A percentile compares a stretch with the other conserved stretches of the same genome.
These are phyloP conservation scores for Lipomyces starkeyi DNA, from an alignment of 805 yeast genomes.

Conservation along the genomic window DNA sequence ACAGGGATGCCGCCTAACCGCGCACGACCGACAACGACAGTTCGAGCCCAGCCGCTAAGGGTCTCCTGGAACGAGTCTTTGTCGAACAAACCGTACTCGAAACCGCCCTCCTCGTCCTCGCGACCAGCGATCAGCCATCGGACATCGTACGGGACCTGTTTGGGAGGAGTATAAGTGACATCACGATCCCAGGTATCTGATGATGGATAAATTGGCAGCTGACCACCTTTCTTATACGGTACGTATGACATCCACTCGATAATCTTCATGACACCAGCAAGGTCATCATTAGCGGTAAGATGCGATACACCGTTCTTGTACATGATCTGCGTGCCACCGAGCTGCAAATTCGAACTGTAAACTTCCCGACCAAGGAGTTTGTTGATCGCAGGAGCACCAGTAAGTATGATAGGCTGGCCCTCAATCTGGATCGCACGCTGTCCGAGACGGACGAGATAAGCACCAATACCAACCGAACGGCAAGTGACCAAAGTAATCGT, in stretches of 20 bases:
- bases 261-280: constrained; percentile 94
- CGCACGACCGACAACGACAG: constrained; percentile 99
- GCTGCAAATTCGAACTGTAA: constrained; percentile 92
- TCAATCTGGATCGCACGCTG: constrained; percentile 99
- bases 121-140: constrained; percentile 94
- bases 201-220: constrained; percentile 85
- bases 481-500: constrained; percentile 99
- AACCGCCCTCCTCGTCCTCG: constrained; percentile 64
- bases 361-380: constrained; percentile 96
- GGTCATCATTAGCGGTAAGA: constrained; percentile 93
- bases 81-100: constrained; percentile 90
- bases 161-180: constrained; percentile 77
- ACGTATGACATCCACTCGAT: constrained; percentile 94
- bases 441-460: constrained; percentile 95
- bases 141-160: constrained; percentile 81
- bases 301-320: constrained; percentile 98
- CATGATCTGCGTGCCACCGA: constrained; percentile 99
- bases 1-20: constrained; percentile 98
- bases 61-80: constrained; percentile 94
- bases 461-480: constrained; percentile 99
- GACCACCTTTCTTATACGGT: constrained; percentile 87
- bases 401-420: constrained; percentile 97
- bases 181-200: constrained; percentile 92
- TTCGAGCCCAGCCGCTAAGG: constrained; percentile 96
- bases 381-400: constrained; percentile 99